Evolutionary conservation across 352 stramenopile species (phyloP), one percentile per base, ranked within the genome.

Genomic region (Pythium vanterpoolii): DNA sequence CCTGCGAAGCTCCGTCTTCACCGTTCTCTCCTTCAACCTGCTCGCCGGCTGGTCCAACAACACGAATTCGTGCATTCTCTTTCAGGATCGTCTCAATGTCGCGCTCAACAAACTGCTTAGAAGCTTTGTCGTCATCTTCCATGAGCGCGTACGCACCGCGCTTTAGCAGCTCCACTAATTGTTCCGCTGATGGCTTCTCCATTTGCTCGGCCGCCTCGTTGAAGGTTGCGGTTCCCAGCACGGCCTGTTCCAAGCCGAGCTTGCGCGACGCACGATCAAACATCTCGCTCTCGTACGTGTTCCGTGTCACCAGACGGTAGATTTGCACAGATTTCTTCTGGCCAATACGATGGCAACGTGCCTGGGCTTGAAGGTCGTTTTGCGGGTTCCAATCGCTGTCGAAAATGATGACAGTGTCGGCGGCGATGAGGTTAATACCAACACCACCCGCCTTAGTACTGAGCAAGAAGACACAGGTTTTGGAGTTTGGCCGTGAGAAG

Each of bases 381-480:
- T 98, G 95, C 62, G 96, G 96, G 62, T 99, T 99, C 96, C 96
- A 99, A 69, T 99, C 96, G 56, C 87, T 98, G 72, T 99, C 96
- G 73, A 98, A 99, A 70, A 99, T 98, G 66, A 99, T 98, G 33
- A 97, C 96, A 4, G 96, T 98, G 71, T 98, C 95, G 23, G 95
- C 95, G 43, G 90, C 88, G 10, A 86, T 95, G 39, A 97, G 64
- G 62, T 97, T 97, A 14, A 97, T 68, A 18, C 91, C 91, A 47
- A 96, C 75, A 38, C 98, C 98, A 53, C 97, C 97, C 21, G 97
- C 97, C 30, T 98, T 96, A 5, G 98, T 99, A 51, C 86, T 98
- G 23, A 99, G 68, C 48, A 99, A 73, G 80, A 99, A 99, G 58
- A 97, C 89, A 74, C 99, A 99, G 13, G 95, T 83, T 60, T 91